Evolutionary conservation across 805 yeast genomes (phyloP).

Genomic region (Myxozyma kluyveri): DNA sequence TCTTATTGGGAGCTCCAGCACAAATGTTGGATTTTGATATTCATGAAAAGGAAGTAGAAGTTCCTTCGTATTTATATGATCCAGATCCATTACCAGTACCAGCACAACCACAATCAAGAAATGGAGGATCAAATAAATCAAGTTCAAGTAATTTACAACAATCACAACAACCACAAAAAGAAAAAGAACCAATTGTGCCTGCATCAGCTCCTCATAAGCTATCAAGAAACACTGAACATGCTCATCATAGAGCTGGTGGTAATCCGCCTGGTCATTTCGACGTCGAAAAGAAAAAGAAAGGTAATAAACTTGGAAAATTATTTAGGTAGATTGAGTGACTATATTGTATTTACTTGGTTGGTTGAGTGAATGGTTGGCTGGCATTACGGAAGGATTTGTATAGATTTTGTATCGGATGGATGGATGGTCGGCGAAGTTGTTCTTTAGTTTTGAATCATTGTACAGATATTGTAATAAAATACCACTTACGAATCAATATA

Average conservation of each 20-base stretch:
- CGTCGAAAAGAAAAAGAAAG: conserved; percentile 17
- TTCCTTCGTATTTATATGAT: conserved; percentile 38
- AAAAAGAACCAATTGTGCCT: conserved; percentile 16
- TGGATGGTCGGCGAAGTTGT: too few relatives aligned
- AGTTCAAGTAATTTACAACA: not conserved
- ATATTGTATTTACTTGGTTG: too few relatives aligned
- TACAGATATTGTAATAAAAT: too few relatives aligned
- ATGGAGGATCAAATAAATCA: not conserved
- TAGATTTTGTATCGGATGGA: too few relatives aligned
- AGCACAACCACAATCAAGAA: not conserved
- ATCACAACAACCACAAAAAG: not conserved
- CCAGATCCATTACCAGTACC: conserved; percentile 30
- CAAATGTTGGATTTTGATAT: conserved; percentile 35
- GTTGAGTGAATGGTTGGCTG: too few relatives aligned
- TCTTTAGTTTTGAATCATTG: too few relatives aligned
- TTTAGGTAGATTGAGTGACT: not conserved
- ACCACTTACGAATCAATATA: too few relatives aligned
- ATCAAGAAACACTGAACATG: conserved; percentile 19
- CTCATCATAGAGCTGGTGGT: conserved; percentile 18
- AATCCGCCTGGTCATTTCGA: conserved; percentile 28
- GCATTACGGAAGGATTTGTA: too few relatives aligned
- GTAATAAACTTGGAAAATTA: conserved; percentile 1
- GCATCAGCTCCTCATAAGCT: conserved; percentile 23
- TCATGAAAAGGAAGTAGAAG: conserved; percentile 33
- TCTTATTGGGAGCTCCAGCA: conserved; percentile 34